A percentile compares a stretch with the other conserved stretches of the same genome.
These are phyloP conservation scores for Tolypocladium nubicola DNA, from an alignment of 2,329 filamentous ascomycete genomes.

Conservation along the genomic window DNA sequence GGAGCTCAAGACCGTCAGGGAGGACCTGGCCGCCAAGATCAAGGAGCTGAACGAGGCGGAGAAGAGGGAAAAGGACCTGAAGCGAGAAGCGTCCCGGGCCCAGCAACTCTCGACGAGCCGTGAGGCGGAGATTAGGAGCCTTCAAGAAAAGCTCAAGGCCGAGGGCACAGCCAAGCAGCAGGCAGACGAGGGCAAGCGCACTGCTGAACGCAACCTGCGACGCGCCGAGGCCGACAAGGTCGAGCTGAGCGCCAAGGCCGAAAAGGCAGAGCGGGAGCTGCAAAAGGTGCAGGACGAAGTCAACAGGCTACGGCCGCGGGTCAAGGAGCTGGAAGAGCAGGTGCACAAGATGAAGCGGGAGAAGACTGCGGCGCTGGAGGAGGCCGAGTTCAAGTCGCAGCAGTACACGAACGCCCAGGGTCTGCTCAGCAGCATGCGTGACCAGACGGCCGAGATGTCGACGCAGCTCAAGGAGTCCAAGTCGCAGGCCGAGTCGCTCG, in stretches of 20 bases:
- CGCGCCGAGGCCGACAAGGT: slow-evolving; percentile 70
- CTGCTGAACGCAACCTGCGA: slow-evolving; percentile 66
- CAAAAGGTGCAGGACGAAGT: slow-evolving; percentile 63
- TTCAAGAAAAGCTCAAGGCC: slow-evolving; percentile 69
- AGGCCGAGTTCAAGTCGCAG: slow-evolving; percentile 72
- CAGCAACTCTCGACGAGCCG: slow-evolving; percentile 63
- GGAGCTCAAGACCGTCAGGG: slow-evolving; percentile 61
- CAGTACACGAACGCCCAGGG: slow-evolving; percentile 81
- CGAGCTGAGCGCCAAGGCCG: slow-evolving; percentile 61
- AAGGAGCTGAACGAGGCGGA: slow-evolving; percentile 67
- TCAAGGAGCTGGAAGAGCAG: slow-evolving; percentile 64
- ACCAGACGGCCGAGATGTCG: slow-evolving; percentile 78
- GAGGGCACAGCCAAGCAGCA: slow-evolving; percentile 62
- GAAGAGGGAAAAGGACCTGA: slow-evolving; percentile 70
- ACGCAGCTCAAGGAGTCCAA: slow-evolving; percentile 87
- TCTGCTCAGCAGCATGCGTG: slow-evolving; percentile 82
- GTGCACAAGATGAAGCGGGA: slow-evolving; percentile 58
- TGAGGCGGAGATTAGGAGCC: slow-evolving; percentile 63
- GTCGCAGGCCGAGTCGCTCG: slow-evolving; percentile 70
- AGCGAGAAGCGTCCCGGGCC: slow-evolving; percentile 58
- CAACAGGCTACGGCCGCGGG: slow-evolving; percentile 48
- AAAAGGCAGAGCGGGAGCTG: slow-evolving; percentile 62
- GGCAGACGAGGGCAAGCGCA: slow-evolving; percentile 68
- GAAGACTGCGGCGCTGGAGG: slow-evolving; percentile 58
- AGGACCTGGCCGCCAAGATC: slow-evolving; percentile 52